A percentile compares a stretch with the other conserved stretches of the same genome.
Evolutionary conservation across 495 filamentous ascomycete genomes (phyloP).

Genomic region (Apiosordaria backusii): DNA sequence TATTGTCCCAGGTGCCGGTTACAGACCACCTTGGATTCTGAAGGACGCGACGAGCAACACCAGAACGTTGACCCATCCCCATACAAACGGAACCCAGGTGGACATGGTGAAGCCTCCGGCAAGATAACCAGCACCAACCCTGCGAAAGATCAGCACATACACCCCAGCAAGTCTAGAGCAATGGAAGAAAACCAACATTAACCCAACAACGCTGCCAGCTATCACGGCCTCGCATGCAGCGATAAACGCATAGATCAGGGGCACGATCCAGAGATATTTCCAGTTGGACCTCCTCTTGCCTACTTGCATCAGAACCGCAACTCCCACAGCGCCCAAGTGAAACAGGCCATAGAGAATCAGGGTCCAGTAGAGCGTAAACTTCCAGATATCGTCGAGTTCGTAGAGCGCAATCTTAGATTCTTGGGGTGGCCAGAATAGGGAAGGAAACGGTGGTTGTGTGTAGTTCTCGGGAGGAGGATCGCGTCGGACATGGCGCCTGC

Average conservation of each 20-base stretch:
- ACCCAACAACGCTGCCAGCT: constrained; percentile 83
- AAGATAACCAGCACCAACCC: constrained; percentile 82
- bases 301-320: constrained; percentile 68
- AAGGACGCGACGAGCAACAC: constrained; percentile 92
- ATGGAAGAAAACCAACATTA: constrained; percentile 62
- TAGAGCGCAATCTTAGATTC: constrained; percentile 65
- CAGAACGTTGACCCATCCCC: constrained; percentile 86
- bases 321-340: constrained; percentile 66
- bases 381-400: constrained; percentile 77
- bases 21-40: constrained; percentile 89
- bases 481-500: constrained; percentile 20
- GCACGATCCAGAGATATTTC: constrained; percentile 73
- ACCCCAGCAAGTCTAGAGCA: background rate
- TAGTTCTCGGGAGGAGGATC: constrained; percentile 63
- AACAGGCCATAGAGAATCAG: constrained; percentile 63
- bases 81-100: constrained; percentile 94
- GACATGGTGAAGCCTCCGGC: constrained; percentile 90
- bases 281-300: constrained; percentile 56
- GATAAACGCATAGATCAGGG: constrained; percentile 68
- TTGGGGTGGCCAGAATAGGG: constrained; percentile 71
- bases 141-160: constrained; percentile 37
- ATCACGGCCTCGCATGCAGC: constrained; percentile 78
- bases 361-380: constrained; percentile 90
- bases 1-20: background rate
- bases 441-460: constrained; percentile 73